Evolutionary conservation across 192 early-diverging fungal genomes (phyloP).

Genomic region (Helicostylum pulchrum): DNA sequence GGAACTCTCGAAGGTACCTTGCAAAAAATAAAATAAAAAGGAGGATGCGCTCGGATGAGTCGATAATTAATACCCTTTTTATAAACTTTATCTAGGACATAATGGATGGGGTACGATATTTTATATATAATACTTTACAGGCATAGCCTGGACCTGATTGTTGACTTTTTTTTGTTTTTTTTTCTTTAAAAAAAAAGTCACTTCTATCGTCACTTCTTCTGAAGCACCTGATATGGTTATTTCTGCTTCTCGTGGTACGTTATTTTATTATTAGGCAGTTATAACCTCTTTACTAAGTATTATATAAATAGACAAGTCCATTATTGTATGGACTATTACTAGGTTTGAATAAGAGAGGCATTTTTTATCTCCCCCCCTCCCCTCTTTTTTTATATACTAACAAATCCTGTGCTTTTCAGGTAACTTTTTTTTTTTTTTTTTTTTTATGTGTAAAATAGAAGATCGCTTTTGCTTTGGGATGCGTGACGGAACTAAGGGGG

Average conservation of each 20-base stretch:
- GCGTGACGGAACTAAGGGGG: too few relatives aligned
- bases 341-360: slow-evolving; percentile 4
- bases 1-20: slow-evolving; percentile 26
- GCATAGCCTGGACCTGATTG: not conserved
- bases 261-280: not conserved
- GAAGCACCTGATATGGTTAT: slow-evolving; percentile 95
- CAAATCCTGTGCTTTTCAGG: not conserved
- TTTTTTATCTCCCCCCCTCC: too few relatives aligned
- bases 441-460: not conserved
- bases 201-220: slow-evolving; percentile 90
- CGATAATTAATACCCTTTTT: slow-evolving; percentile 16
- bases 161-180: too few relatives aligned
- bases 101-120: slow-evolving; percentile 28
- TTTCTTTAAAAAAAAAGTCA: slow-evolving; percentile 67
- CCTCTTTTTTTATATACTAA: not conserved
- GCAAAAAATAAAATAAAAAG: not conserved
- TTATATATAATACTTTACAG: not conserved
- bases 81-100: slow-evolving; percentile 22
- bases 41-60: slow-evolving; percentile 14
- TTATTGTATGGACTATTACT: slow-evolving; percentile 94
- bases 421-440: slow-evolving; percentile 10
- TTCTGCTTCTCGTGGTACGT: slow-evolving; percentile 89
- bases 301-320: slow-evolving; percentile 78
- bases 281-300: not conserved
- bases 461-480: too few relatives aligned